Conservation (phyloP, 106 monocot species). For the Dendrobium officinale region DNA sequence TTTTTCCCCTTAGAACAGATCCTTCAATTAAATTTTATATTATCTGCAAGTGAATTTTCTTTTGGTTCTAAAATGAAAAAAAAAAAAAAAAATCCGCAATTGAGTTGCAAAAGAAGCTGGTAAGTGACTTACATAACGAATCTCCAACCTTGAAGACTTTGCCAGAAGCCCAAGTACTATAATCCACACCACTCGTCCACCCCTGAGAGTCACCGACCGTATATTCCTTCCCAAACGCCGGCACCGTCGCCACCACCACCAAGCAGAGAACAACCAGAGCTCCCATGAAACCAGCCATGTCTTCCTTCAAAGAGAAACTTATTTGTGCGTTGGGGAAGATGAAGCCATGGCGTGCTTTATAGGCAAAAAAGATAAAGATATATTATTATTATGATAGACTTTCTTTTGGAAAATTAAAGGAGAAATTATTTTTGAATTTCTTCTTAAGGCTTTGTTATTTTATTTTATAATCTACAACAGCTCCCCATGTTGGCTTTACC, state of each 20-base stretch:
- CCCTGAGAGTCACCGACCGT: constrained; percentile 48
- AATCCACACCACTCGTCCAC: constrained; percentile 34
- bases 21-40: too few relatives aligned
- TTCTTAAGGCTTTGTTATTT: not conserved
- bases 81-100: not conserved
- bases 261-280: not conserved
- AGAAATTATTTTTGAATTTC: not conserved
- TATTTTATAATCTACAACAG: not conserved
- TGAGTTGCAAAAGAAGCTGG: not conserved
- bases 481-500: constrained; percentile 3
- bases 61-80: not conserved
- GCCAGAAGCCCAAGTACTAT: constrained; percentile 30
- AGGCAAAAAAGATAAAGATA: not conserved
- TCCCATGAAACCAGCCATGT: not conserved
- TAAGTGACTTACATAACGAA: not conserved
- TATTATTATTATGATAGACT: not conserved
- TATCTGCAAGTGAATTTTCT: not conserved
- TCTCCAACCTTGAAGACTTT: constrained; percentile 36
- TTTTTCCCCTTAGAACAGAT: too few relatives aligned
- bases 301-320: not conserved
- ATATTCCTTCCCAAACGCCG: constrained; percentile 28
- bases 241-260: not conserved
- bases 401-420: not conserved
- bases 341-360: not conserved
- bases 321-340: not conserved